phyloP scores from a whole-genome alignment of 192 early-diverging fungal species.

The Backusella westeae region DNA sequence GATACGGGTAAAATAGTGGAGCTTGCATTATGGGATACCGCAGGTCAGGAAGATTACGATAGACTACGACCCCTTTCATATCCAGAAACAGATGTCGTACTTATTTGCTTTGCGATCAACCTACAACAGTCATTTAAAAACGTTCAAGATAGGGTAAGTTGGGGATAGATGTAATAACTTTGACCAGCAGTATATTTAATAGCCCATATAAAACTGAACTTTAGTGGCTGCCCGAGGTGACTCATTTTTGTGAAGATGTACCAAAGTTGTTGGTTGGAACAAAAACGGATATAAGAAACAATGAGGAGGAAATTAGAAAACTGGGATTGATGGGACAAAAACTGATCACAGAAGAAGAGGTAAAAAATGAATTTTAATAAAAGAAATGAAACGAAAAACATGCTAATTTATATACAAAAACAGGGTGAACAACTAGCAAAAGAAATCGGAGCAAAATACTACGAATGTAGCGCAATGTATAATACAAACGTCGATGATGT shows the following conservation, averaged over 20 bases:
- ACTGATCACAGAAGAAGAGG: slow-evolving; percentile 38
- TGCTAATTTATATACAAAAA: background rate
- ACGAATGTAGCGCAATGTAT: slow-evolving; percentile 51
- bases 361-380: background rate
- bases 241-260: slow-evolving; percentile 41
- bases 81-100: slow-evolving; percentile 65
- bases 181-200: background rate
- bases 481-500: slow-evolving; percentile 44
- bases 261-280: slow-evolving; percentile 53
- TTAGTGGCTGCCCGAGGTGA: slow-evolving; percentile 50
- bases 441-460: slow-evolving; percentile 45
- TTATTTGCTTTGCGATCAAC: slow-evolving; percentile 69
- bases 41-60: slow-evolving; percentile 75
- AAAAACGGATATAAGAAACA: slow-evolving; percentile 46
- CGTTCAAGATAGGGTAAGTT: slow-evolving; percentile 66
- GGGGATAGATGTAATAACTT: background rate
- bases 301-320: slow-evolving; percentile 23
- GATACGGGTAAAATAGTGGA: slow-evolving; percentile 58
- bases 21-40: slow-evolving; percentile 73
- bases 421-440: slow-evolving; percentile 45
- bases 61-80: slow-evolving; percentile 67
- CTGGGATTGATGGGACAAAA: slow-evolving; percentile 33
- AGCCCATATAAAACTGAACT: background rate
- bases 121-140: slow-evolving; percentile 75
- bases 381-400: background rate